Conservation (phyloP, 306 rosid species). For the Gynostemma pentaphyllum region DNA sequence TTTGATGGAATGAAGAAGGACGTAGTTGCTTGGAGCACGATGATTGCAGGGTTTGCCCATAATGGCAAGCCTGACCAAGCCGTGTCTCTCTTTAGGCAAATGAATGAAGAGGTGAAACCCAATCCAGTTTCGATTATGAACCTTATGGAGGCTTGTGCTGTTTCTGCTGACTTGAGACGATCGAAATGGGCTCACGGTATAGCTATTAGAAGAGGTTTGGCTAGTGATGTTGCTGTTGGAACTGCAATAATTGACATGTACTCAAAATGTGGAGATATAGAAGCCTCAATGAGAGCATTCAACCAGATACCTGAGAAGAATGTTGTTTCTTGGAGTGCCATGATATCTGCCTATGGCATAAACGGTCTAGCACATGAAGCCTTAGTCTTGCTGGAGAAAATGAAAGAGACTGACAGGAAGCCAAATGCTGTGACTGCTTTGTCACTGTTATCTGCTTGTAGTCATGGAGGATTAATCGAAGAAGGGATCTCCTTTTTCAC, state of each 20-base stretch:
- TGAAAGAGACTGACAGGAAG: slow-evolving; percentile 19
- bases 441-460: slow-evolving; percentile 29
- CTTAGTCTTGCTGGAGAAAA: slow-evolving; percentile 14
- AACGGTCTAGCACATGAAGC: slow-evolving; percentile 31
- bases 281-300: slow-evolving; percentile 27
- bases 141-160: slow-evolving; percentile 31
- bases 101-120: slow-evolving; percentile 25
- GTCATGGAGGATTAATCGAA: slow-evolving; percentile 34
- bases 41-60: slow-evolving; percentile 32
- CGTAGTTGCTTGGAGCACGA: slow-evolving; percentile 38
- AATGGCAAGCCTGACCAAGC: slow-evolving; percentile 26
- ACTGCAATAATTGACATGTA: slow-evolving; percentile 34
- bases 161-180: slow-evolving; percentile 22
- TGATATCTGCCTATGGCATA: slow-evolving; percentile 29
- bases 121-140: slow-evolving; percentile 21
- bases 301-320: slow-evolving; percentile 21
- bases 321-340: slow-evolving; percentile 29
- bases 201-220: slow-evolving; percentile 18
- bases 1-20: slow-evolving; percentile 27
- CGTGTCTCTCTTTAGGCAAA: slow-evolving; percentile 18
- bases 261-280: slow-evolving; percentile 38
- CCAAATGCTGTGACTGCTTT: slow-evolving; percentile 33
- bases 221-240: slow-evolving; percentile 23
- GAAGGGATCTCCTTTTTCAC: slow-evolving; percentile 27
- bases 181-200: slow-evolving; percentile 38